Base-by-base conservation (phyloP, 2,329 filamentous ascomycete genomes). In the Nemania diffusa region DNA sequence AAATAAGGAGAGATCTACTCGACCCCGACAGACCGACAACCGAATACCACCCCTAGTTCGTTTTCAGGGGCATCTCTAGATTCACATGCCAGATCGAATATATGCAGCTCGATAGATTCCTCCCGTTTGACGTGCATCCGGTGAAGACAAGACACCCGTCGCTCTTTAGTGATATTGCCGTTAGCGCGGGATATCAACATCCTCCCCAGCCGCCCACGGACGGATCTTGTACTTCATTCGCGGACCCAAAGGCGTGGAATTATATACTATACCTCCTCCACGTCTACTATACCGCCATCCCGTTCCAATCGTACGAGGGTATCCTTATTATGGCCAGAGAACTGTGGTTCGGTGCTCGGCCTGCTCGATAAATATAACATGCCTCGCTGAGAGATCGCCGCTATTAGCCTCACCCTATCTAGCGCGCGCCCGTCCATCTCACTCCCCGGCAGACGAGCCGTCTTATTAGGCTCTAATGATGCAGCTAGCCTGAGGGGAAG, bases 401-500 rank as follows among this genome's bases (percentile, higher is more conserved):
- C 63, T 53, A 58, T 53, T 34, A 68, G 50, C 52, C 46, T 34
- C 48, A 22, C 37, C 20, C n/a, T 26, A 22, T 55, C 22, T 50
- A 5, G 20, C 11, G 27, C 40, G 53, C 22, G 24, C 24, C 48
- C 37, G 22, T n/a, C 26, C 62, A 48, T 55, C 56, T 46, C 9
- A 60, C 67, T 69, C 65, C 62, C 65, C 66, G 63, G 60, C 62
- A 63, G 48, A 50, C 65, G 62, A 65, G 67, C 55, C 62, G 62
- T 61, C 55, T 65, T 68, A 67, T 71, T 67, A 65, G 64, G 57
- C 67, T 63, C 60, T 71, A 61, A 51, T 52, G 51, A 65, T 67
- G 69, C 67, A 67, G 67, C 59, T 55, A 40, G 40, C 61, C 71
- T 72, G 72, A 75, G 71, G 73, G 73, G 70, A 74, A 74, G 73